Percentiles rank a stretch among this genome's conserved stretches.
Conservation (phyloP, 1,139 yeast species). For the Kluyveromyces marxianus region DNA sequence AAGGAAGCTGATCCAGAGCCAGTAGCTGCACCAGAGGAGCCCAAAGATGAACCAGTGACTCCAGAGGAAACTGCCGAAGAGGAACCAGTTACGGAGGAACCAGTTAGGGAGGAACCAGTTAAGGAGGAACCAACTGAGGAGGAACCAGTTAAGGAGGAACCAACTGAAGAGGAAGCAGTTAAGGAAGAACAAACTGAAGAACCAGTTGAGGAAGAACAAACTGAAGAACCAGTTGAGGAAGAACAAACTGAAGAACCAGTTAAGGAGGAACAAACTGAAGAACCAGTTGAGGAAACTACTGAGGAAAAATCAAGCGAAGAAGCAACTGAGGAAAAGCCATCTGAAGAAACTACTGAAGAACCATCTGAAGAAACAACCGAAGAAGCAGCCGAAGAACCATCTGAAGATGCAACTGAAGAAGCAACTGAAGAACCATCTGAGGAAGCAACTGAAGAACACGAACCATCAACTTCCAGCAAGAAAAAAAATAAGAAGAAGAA, state of each 20-base stretch:
- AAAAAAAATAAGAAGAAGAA: conserved; percentile 14
- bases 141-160: not conserved
- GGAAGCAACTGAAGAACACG: conserved; percentile 16
- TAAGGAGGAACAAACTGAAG: not conserved
- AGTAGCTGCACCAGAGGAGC: no score
- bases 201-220: not conserved
- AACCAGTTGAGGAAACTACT: conserved; percentile 2
- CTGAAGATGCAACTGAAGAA: conserved; percentile 3
- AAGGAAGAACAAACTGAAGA: conserved; percentile 1
- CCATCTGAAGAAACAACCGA: conserved; percentile 6
- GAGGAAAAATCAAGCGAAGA: conserved; percentile 1
- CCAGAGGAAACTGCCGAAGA: not conserved
- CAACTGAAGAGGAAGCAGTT: not conserved
- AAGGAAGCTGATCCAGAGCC: no score
- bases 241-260: conserved; percentile 1
- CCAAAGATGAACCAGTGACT: no score
- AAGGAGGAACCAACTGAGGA: not conserved
- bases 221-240: not conserved
- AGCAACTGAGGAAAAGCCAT: not conserved
- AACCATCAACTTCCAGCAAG: conserved; percentile 5
- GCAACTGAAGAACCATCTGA: conserved; percentile 4
- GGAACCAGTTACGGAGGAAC: not conserved
- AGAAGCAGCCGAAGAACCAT: conserved; percentile 1
- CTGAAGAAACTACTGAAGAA: conserved; percentile 5
- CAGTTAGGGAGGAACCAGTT: not conserved